Evolutionary conservation across 2,329 filamentous ascomycete genomes (phyloP), one percentile per base, ranked within the genome.

Genomic region (Incumbomyces lentus): DNA sequence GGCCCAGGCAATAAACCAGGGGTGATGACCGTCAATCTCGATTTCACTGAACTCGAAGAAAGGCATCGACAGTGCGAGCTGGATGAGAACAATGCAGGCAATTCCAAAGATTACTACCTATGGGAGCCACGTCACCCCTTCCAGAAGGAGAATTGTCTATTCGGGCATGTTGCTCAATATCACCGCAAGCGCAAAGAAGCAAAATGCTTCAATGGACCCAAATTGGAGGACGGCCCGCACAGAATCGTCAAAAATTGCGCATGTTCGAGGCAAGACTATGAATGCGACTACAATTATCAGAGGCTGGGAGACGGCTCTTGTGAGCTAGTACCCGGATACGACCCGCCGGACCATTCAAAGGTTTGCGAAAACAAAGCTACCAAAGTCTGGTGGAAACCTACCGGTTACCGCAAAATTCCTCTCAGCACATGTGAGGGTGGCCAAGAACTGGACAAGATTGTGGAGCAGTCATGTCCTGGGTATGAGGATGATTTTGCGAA

Each of bases 231-330:
- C 11, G 51, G 55, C n/a, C 72, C 80, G 53, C 78, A 81, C 53
- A 71, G 90, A 19, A 81, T 86, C 54, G 69, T 69, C 14, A 68
- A 75, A 53, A 87, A 93, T 63, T 98, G 92, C 71, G 73, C 77
- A 49, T 98, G 92, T 68, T 84, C 79, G 7, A 75, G 87, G 44
- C 75, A 79, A 49, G 92, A 98, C 66, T 98, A 82, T 62, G 92
- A 98, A 74, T 98, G 92, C 67, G 90, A 93, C 62, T 98, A 87
- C 73, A 98, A 98, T 66, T 98, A 79, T 64, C 82, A 96, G 62
- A 78, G 84, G 39, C 78, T 85, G 63, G 74, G 69, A 22, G 84
- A 89, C 59, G 83, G 84, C 40, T 79, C 83, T 52, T 98, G 92
- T 67, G 66, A 65, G 4, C 77, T 93, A 11, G 87, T 96, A 1